Evolutionary conservation across 768 basidiomycete genomes (phyloP).

Genomic region (Leccinum boreale): DNA sequence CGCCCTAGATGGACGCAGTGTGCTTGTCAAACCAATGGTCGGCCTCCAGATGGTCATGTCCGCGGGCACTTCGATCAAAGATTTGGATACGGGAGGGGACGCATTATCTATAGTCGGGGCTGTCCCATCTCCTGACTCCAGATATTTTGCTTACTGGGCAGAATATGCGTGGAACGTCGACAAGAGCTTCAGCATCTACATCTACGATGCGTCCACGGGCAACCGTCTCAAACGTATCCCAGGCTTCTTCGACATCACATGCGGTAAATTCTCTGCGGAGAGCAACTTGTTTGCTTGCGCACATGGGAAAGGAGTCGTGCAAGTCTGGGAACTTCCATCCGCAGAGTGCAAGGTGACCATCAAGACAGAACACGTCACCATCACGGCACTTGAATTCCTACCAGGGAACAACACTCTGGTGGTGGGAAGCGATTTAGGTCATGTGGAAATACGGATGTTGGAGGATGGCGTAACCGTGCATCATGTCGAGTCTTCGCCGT

Average conservation of each 20-base stretch:
- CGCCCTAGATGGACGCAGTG: slow-evolving; percentile 9
- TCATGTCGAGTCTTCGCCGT: slow-evolving; percentile 1
- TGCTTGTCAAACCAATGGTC: slow-evolving; percentile 8
- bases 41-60: slow-evolving; percentile 6
- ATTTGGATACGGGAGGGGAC: slow-evolving; percentile 12
- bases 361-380: slow-evolving; percentile 7
- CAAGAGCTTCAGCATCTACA: slow-evolving; percentile 14
- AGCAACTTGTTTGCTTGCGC: slow-evolving; percentile 13
- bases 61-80: slow-evolving; percentile 2
- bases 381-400: slow-evolving; percentile 14
- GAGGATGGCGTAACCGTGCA: slow-evolving; percentile 11
- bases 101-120: not conserved
- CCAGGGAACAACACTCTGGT: slow-evolving; percentile 8
- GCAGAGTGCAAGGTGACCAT: slow-evolving; percentile 4
- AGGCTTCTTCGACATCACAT: slow-evolving; percentile 12
- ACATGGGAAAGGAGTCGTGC: slow-evolving; percentile 13
- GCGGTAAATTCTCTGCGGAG: slow-evolving; percentile 12
- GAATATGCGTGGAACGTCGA: slow-evolving; percentile 16
- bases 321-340: slow-evolving; percentile 19
- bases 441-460: slow-evolving; percentile 12
- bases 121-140: slow-evolving; percentile 13
- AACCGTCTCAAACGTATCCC: slow-evolving; percentile 14
- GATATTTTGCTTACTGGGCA: slow-evolving; percentile 19
- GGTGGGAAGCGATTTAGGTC: slow-evolving; percentile 10
- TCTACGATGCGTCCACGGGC: slow-evolving; percentile 14